Evolutionary conservation across 257 asterid genomes (phyloP).

Genomic region (Nicotiana attenuata): DNA sequence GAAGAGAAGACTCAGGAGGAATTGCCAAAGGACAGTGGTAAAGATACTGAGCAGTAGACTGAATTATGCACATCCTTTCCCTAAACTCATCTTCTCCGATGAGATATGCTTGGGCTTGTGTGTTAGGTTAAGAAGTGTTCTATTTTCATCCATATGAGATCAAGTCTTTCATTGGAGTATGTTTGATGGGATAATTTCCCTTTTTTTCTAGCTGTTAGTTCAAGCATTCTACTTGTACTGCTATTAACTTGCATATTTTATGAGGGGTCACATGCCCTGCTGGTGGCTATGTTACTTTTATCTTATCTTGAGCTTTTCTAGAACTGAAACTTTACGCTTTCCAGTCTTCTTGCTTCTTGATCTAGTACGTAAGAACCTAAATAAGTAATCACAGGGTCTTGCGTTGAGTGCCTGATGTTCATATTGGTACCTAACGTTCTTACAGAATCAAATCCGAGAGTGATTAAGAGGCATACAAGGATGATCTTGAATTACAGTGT

Average conservation of each 20-base stretch:
- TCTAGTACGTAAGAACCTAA: not conserved
- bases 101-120: not conserved
- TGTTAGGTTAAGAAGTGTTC: not conserved
- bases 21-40: constrained; percentile 26
- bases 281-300: not conserved
- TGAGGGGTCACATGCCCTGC: not conserved
- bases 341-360: no score
- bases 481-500: no score
- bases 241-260: not conserved
- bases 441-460: not conserved
- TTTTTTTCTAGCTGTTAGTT: not conserved
- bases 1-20: constrained; percentile 30
- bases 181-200: not conserved
- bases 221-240: not conserved
- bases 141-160: not conserved
- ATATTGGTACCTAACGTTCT: not conserved
- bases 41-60: constrained; percentile 25
- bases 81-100: not conserved
- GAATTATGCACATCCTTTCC: not conserved
- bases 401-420: not conserved
- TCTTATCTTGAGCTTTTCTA: not conserved
- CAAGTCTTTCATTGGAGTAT: not conserved
- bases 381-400: not conserved
- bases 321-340: not conserved
- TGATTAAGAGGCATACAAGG: not conserved